Evolutionary conservation across 805 yeast genomes (phyloP).

Genomic region (Candida lessepsii): DNA sequence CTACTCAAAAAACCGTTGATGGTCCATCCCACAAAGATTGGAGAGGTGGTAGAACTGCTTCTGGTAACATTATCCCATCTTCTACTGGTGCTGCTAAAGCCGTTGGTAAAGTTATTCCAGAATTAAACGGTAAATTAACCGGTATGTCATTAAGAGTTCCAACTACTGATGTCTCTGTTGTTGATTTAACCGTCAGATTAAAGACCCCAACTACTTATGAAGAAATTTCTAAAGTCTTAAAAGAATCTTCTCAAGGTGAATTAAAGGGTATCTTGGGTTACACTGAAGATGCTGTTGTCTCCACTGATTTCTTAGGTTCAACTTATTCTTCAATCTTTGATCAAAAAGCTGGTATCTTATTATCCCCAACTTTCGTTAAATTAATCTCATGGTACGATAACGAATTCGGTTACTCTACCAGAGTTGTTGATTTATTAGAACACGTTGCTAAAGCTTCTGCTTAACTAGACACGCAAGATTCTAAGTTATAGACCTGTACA

Average conservation of each 20-base stretch:
- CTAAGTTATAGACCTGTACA: slow-evolving; percentile 12
- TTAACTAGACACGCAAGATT: slow-evolving; percentile 20
- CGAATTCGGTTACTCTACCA: slow-evolving; percentile 94
- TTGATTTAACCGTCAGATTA: slow-evolving; percentile 85
- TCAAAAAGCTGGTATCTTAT: slow-evolving; percentile 85
- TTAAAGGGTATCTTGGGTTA: slow-evolving; percentile 83
- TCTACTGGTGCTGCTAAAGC: slow-evolving; percentile 98
- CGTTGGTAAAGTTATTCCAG: slow-evolving; percentile 92
- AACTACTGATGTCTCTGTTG: slow-evolving; percentile 90
- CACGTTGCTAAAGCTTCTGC: slow-evolving; percentile 60
- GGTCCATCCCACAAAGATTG: slow-evolving; percentile 98
- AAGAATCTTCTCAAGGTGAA: slow-evolving; percentile 73
- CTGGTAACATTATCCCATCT: slow-evolving; percentile 92
- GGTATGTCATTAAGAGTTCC: slow-evolving; percentile 95
- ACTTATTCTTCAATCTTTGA: slow-evolving; percentile 85
- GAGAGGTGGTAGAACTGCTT: slow-evolving; percentile 98
- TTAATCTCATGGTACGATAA: slow-evolving; percentile 94
- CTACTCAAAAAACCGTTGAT: slow-evolving; percentile 94
- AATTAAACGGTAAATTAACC: slow-evolving; percentile 86
- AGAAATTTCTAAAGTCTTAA: slow-evolving; percentile 73
- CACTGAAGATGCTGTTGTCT: slow-evolving; percentile 91
- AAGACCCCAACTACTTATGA: slow-evolving; percentile 76
- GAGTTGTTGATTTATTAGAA: slow-evolving; percentile 88
- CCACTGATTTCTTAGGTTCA: slow-evolving; percentile 85
- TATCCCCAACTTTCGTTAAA: slow-evolving; percentile 87